These are phyloP conservation scores for Pyrus hybrid DNA, from an alignment of 331 rosid genomes.

Conservation along the genomic window DNA sequence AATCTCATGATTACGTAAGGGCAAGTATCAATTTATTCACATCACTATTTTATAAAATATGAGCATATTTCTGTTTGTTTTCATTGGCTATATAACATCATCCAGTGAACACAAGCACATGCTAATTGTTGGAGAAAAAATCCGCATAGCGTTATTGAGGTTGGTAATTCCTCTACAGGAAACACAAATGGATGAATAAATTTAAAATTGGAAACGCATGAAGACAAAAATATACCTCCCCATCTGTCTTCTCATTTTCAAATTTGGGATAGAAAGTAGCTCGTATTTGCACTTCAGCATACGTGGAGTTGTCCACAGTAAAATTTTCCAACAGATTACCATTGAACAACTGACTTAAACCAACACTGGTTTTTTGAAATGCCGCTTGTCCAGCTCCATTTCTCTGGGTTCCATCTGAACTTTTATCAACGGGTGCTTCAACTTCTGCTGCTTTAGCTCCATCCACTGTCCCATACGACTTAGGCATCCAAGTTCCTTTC, in stretches of 20 bases:
- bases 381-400: slow-evolving; percentile 18
- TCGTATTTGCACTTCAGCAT: slow-evolving; percentile 49
- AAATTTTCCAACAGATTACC: slow-evolving; percentile 52
- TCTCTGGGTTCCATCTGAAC: slow-evolving; percentile 12
- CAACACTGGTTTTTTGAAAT: slow-evolving; percentile 14
- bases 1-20: slow-evolving; percentile 3
- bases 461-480: slow-evolving; percentile 51
- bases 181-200: background rate
- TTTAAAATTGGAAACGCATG: background rate
- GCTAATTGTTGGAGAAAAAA: background rate
- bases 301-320: slow-evolving; percentile 67
- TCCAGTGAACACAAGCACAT: background rate
- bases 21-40: background rate
- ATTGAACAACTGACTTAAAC: slow-evolving; percentile 39
- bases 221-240: slow-evolving; percentile 48
- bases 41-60: background rate
- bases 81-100: background rate
- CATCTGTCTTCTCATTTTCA: slow-evolving; percentile 94
- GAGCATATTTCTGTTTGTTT: background rate
- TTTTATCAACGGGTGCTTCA: slow-evolving; percentile 18
- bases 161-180: background rate
- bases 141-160: background rate
- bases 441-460: slow-evolving; percentile 34
- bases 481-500: slow-evolving; percentile 40
- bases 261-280: slow-evolving; percentile 97